Percentiles rank a stretch among this genome's conserved stretches.
Conservation (phyloP, 1,284 basidiomycete genomes). For the Ceratobasidium sp. region DNA sequence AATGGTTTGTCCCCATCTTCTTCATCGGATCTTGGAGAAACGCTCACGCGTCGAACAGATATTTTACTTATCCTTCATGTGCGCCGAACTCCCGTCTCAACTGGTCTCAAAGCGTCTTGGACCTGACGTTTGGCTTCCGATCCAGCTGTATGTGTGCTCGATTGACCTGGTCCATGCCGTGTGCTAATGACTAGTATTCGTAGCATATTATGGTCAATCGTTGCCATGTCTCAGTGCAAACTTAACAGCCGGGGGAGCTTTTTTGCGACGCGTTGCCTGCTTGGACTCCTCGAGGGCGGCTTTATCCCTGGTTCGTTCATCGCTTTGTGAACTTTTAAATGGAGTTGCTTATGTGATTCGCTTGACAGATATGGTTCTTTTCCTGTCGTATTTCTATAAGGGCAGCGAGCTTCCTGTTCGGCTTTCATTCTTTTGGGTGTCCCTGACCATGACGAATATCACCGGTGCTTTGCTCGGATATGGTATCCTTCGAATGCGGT, state of each 20-base stretch:
- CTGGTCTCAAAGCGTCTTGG: constrained; percentile 77
- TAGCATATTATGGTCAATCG: constrained; percentile 57
- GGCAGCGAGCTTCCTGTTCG: constrained; percentile 64
- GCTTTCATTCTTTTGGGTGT: constrained; percentile 75
- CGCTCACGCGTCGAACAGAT: constrained; percentile 60
- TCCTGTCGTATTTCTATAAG: constrained; percentile 75
- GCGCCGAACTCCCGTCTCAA: constrained; percentile 75
- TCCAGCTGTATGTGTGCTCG: constrained; percentile 46
- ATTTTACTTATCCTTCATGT: constrained; percentile 67
- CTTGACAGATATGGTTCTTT: constrained; percentile 66
- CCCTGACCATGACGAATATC: constrained; percentile 64
- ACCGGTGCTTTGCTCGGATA: constrained; percentile 70
- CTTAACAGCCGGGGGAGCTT: constrained; percentile 60
- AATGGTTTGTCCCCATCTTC: constrained; percentile 50
- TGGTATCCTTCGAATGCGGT: constrained; percentile 70
- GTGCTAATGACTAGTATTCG: constrained; percentile 39
- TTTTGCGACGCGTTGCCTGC: constrained; percentile 49
- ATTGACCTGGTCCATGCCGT: neutral
- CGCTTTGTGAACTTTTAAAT: constrained; percentile 53
- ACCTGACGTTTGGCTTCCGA: constrained; percentile 77
- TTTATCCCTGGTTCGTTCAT: constrained; percentile 53
- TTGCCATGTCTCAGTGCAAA: constrained; percentile 71
- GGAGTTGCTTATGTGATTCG: constrained; percentile 64
- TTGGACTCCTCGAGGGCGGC: constrained; percentile 68
- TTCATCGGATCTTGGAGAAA: neutral